Evolutionary conservation across 805 yeast genomes (phyloP).

Genomic region (Saccharomycopsis fodiens): DNA sequence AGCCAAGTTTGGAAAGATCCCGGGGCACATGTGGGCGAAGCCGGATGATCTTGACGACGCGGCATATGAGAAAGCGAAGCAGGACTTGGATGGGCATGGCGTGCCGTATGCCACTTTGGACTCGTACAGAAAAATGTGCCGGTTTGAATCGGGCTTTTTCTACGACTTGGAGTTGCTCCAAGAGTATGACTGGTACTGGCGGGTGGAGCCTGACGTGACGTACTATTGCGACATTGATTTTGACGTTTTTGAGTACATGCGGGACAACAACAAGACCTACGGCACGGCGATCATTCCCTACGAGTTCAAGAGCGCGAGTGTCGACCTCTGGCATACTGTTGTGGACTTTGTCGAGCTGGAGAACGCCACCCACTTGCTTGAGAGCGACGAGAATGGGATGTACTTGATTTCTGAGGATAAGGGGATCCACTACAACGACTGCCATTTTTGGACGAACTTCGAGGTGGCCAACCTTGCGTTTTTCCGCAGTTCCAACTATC

Average conservation of each 20-base stretch:
- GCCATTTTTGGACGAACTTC: constrained; percentile 63
- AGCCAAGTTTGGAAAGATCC: constrained; percentile 65
- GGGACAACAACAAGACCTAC: constrained; percentile 68
- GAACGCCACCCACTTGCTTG: constrained; percentile 44
- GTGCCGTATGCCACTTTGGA: constrained; percentile 57
- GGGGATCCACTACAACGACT: constrained; percentile 47
- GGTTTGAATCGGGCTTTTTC: constrained; percentile 87
- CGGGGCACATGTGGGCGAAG: constrained; percentile 75
- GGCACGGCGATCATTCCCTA: constrained; percentile 79
- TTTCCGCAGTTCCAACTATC: constrained; percentile 49
- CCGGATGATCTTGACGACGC: constrained; percentile 73
- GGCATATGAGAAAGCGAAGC: constrained; percentile 40
- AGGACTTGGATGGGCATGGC: constrained; percentile 34
- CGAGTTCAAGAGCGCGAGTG: constrained; percentile 78
- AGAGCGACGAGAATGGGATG: constrained; percentile 50
- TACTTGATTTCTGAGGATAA: constrained; percentile 65
- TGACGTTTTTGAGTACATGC: constrained; percentile 81
- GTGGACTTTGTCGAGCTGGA: constrained; percentile 50
- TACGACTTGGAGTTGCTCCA: constrained; percentile 65
- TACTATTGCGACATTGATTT: constrained; percentile 79
- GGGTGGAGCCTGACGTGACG: constrained; percentile 90
- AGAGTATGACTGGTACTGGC: constrained; percentile 82
- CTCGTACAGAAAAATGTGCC: constrained; percentile 87
- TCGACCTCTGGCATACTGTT: constrained; percentile 69
- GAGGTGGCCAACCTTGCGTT: constrained; percentile 55